Evolutionary conservation across 805 yeast genomes (phyloP), one percentile per base, ranked within the genome.

Genomic region (Saturnispora halmiae): DNA sequence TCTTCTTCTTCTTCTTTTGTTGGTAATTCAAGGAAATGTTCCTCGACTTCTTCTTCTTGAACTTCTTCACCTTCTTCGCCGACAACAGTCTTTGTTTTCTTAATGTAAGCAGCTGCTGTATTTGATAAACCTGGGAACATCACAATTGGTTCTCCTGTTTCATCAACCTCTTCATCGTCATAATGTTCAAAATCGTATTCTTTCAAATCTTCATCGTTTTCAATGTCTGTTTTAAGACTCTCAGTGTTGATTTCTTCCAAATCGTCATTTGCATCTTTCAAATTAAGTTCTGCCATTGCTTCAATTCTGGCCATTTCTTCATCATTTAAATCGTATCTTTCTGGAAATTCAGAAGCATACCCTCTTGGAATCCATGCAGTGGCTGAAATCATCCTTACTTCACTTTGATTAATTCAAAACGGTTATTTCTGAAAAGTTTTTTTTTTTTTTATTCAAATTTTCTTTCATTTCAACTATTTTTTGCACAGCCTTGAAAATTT

Each of bases 331-430:
- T 85, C 95, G 53, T 86, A 87, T 55, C 82, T 75, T 53, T 77
- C 85, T 5, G 98, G 97, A 56, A 80, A 84, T 60, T 88, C 96
- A 29, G 94, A 75, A 22, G 98, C 94, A 60, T 72, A 82, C 4
- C 98, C 98, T 54, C 95, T 76, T 37, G 97, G 96, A 19, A 90
- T 95, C 97, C 98, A 92, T 38, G 79, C 67, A 36, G 92, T 79
- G 21, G 96, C 82, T 30, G 98, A 86, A 48, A 90, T 81, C 95
- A 88, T 87, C 20, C 9, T 19, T 18, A 13, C 20, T 25, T 20
- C 22, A n/a, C 20, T 14, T 18, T 18, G 8, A 15, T 13, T 18
- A 38, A n/a, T n/a, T n/a, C n/a, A 24, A 26, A n/a, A 13, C 13
- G 16, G n/a, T n/a, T n/a, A n/a, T n/a, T n/a, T n/a, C 13, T 25